Evolutionary conservation across 345 rosid species (phyloP).

Genomic region (Limnanthes douglasii): DNA sequence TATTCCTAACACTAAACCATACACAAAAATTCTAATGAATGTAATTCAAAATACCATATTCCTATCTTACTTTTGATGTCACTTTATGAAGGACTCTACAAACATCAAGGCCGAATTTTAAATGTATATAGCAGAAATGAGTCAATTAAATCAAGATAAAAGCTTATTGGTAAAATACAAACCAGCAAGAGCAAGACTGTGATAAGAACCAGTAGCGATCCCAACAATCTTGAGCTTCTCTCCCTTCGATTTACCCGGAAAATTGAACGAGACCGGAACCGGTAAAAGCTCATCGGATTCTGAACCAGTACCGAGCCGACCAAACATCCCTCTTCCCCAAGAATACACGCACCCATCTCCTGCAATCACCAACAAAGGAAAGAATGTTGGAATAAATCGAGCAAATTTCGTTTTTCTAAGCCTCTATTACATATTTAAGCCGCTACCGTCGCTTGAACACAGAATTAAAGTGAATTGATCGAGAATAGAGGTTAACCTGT

Average conservation of each 20-base stretch:
- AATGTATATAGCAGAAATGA: too few relatives aligned
- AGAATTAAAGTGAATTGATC: background rate
- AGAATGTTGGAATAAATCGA: background rate
- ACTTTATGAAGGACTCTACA: slow-evolving; percentile 5
- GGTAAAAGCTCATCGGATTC: slow-evolving; percentile 64
- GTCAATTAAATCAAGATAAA: too few relatives aligned
- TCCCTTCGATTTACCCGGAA: slow-evolving; percentile 7
- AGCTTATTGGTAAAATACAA: background rate
- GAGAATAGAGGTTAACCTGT: slow-evolving; percentile 24
- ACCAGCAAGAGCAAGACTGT: slow-evolving; percentile 82
- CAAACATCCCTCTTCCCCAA: slow-evolving; percentile 96
- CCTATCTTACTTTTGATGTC: too few relatives aligned
- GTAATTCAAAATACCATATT: too few relatives aligned
- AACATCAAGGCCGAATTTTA: too few relatives aligned
- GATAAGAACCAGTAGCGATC: slow-evolving; percentile 85
- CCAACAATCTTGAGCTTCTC: slow-evolving; percentile 37
- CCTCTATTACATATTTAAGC: too few relatives aligned
- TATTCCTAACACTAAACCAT: too few relatives aligned
- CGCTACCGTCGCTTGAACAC: background rate
- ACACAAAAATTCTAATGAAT: too few relatives aligned
- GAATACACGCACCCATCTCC: slow-evolving; percentile 73
- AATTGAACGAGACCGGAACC: slow-evolving; percentile 27
- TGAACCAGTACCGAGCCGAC: slow-evolving; percentile 67
- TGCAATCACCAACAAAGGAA: slow-evolving; percentile 9
- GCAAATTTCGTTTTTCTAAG: background rate